Conservation (phyloP, 2,329 filamentous ascomycete genomes). For the Monilinia vaccinii-corymbosi region DNA sequence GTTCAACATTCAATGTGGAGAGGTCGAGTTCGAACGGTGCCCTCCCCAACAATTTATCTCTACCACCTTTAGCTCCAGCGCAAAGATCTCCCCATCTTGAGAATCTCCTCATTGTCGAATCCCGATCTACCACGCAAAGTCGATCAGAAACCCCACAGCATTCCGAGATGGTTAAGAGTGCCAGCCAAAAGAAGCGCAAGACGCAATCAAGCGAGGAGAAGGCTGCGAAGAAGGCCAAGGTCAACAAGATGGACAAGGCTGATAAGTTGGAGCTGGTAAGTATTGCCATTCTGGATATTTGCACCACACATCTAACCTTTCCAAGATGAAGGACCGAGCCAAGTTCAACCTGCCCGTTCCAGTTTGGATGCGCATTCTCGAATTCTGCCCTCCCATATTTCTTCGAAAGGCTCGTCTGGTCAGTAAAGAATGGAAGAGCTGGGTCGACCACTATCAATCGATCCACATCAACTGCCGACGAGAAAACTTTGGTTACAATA, state of each 20-base stretch:
- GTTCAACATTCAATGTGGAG: not conserved
- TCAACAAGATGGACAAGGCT: constrained; percentile 12
- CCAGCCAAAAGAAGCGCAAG: constrained; percentile 14
- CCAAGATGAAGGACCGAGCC: constrained; percentile 11
- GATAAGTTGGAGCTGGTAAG: constrained; percentile 17
- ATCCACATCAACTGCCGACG: constrained; percentile 26
- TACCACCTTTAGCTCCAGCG: constrained; percentile 1
- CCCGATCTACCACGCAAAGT: constrained; percentile 5
- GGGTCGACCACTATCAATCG: constrained; percentile 21
- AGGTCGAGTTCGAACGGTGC: not conserved
- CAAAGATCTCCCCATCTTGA: not conserved
- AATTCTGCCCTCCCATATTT: constrained; percentile 26
- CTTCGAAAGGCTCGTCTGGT: constrained; percentile 25
- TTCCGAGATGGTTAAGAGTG: not conserved
- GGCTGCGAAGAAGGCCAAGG: constrained; percentile 14
- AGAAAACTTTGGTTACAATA: constrained; percentile 25
- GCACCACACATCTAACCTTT: constrained; percentile 8
- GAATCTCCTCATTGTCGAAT: constrained; percentile 5
- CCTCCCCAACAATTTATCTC: not conserved
- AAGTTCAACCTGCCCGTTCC: constrained; percentile 14
- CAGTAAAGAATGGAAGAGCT: constrained; percentile 15
- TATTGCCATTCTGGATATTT: not conserved
- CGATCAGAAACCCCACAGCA: constrained; percentile 4
- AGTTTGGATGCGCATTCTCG: constrained; percentile 27
- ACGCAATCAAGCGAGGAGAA: not conserved